Evolutionary conservation across 129 eudicot genomes (phyloP).

Genomic region (Erigeron canadensis): DNA sequence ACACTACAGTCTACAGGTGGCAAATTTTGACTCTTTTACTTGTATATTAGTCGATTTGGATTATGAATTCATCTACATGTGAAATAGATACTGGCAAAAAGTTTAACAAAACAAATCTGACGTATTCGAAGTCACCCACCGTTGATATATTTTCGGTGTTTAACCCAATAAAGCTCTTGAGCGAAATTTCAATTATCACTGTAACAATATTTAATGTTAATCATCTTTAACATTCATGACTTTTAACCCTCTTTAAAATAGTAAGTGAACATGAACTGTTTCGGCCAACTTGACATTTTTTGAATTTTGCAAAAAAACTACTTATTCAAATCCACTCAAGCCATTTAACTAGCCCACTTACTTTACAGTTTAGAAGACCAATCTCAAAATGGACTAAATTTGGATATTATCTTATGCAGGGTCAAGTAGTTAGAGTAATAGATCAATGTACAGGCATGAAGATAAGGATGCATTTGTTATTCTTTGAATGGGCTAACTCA

Average conservation of each 20-base stretch:
- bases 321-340: neutral
- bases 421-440: neutral
- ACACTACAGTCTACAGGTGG: neutral
- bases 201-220: neutral
- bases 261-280: neutral
- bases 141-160: neutral
- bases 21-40: neutral
- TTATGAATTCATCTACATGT: neutral
- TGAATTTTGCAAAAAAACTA: neutral
- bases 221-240: too few species aligned
- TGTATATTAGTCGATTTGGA: neutral
- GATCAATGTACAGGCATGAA: conserved; percentile 18
- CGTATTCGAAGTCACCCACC: neutral
- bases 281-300: neutral
- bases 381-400: neutral
- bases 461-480: conserved; percentile 11
- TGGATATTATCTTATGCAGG: conserved; percentile 11
- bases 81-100: neutral
- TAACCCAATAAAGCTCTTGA: neutral
- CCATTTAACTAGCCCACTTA: neutral
- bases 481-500: conserved; percentile 7
- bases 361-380: neutral
- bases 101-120: neutral
- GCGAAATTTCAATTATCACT: neutral
- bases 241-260: neutral